Base-by-base conservation (phyloP, 306 rosid species). In the Chamaecrista fasciculata region DNA sequence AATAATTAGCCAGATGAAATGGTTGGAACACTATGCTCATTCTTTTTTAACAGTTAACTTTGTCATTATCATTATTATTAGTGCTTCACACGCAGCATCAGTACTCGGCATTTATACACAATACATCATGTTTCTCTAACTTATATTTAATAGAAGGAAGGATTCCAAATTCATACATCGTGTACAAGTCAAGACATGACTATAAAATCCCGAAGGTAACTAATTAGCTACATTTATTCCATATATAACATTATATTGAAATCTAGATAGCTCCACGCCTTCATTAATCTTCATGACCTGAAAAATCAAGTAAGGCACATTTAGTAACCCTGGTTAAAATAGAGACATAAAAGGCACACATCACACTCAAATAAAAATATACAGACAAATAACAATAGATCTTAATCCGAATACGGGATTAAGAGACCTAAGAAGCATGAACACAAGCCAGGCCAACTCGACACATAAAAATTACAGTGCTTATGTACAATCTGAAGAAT, bases 221-320 rank as follows among this genome's bases (percentile, higher is more conserved):
- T 18, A 25, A n/a, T 8, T 15, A 56, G 47, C 23, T 46, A 42
- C 51, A 37, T 29, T 76, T 77, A 70, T 63, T 77, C 71, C 60
- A 29, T 49, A 75, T 2, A 60, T 11, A 15, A 7, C 40, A 40
- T 12, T 19, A 9, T 34, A 23, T 55, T 24, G 25, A 25, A n/a
- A 37, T 59, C 57, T 37, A 37, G 25, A 36, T 34, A 15, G 12
- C 11, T 73, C 19, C 39, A 66, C 16, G 65, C 26, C 44, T 37
- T 12, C 4, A 0, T 50, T 21, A 29, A 29, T 10, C 58, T 66
- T 74, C 73, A 18, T 23, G n/a, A 34, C 57, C 79, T 58, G 63
- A 58, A 66, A 67, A 75, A 29, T 16, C 56, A 61, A 21, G 11
- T 39, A 51, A 50, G 19, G 11, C 31, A 26, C 1, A 40, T 26